phyloP scores from a whole-genome alignment of 192 early-diverging fungal species.

The Podila epigama region DNA sequence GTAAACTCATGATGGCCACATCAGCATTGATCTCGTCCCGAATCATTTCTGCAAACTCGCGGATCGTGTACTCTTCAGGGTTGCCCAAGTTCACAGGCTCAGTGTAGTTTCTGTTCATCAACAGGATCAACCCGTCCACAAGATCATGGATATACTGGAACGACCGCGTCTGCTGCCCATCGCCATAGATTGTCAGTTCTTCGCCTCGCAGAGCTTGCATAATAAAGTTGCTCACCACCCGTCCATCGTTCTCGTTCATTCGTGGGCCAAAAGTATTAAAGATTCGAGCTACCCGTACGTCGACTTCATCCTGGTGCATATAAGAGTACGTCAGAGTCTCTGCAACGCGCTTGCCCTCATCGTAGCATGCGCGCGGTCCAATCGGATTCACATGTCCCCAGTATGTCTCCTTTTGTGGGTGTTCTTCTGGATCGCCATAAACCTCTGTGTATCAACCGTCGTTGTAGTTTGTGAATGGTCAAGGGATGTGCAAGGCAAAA shows the following conservation, averaged over 20 bases:
- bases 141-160: slow-evolving; percentile 90
- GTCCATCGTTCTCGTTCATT: slow-evolving; percentile 84
- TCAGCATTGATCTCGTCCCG: slow-evolving; percentile 64
- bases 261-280: slow-evolving; percentile 86
- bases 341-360: slow-evolving; percentile 87
- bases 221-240: slow-evolving; percentile 89
- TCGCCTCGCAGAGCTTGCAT: slow-evolving; percentile 81
- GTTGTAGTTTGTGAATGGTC: background rate
- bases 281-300: slow-evolving; percentile 80
- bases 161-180: slow-evolving; percentile 79
- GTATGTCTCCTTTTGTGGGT: slow-evolving; percentile 86
- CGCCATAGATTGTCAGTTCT: slow-evolving; percentile 81
- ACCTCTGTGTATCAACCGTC: slow-evolving; percentile 64
- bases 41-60: slow-evolving; percentile 80
- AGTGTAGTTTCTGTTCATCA: slow-evolving; percentile 75
- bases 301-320: slow-evolving; percentile 75
- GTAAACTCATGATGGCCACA: slow-evolving; percentile 67
- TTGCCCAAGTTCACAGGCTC: slow-evolving; percentile 86
- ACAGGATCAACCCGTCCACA: slow-evolving; percentile 79
- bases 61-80: slow-evolving; percentile 84
- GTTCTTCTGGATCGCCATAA: slow-evolving; percentile 87
- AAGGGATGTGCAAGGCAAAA: no score
- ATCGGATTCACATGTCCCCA: slow-evolving; percentile 84
- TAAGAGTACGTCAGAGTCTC: slow-evolving; percentile 85
- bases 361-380: slow-evolving; percentile 86